These are phyloP conservation scores for Plasmodium relictum DNA, from an alignment of 169 alveolate genomes.

Conservation along the genomic window DNA sequence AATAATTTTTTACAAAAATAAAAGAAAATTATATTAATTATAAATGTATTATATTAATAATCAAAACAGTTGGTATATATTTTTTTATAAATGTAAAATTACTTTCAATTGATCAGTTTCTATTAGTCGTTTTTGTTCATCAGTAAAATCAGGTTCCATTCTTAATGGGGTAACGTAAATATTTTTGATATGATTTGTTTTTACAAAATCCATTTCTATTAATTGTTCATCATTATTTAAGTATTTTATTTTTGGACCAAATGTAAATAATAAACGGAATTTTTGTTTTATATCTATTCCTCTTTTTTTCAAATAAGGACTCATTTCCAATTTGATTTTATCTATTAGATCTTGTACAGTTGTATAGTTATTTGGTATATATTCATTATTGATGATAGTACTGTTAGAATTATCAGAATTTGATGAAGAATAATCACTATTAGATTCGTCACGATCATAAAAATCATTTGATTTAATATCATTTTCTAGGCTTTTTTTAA, in stretches of 20 bases:
- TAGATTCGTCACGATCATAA: neutral
- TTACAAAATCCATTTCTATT: conserved; percentile 60
- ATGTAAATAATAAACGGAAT: conserved; percentile 50
- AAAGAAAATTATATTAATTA: neutral
- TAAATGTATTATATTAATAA: neutral
- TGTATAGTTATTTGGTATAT: conserved; percentile 42
- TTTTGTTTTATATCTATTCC: conserved; percentile 70
- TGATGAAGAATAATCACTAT: conserved; percentile 35
- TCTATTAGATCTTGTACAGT: conserved; percentile 76
- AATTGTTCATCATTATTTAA: conserved; percentile 41
- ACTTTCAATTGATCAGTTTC: conserved; percentile 51
- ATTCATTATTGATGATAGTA: conserved; percentile 32
- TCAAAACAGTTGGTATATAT: neutral
- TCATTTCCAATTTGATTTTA: conserved; percentile 75
- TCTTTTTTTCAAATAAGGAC: conserved; percentile 75
- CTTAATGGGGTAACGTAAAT: conserved; percentile 83
- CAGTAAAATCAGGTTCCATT: conserved; percentile 85
- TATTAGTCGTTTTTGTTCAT: conserved; percentile 79
- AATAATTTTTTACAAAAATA: neutral
- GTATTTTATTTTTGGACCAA: conserved; percentile 68
- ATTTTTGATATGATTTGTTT: conserved; percentile 75
- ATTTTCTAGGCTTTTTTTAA: conserved; percentile 11
- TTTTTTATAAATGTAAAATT: neutral
- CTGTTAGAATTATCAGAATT: conserved; percentile 60
- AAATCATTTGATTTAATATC: neutral